These are phyloP conservation scores for Nidularia sp. DNA, from an alignment of 768 basidiomycete species.

Conservation along the genomic window DNA sequence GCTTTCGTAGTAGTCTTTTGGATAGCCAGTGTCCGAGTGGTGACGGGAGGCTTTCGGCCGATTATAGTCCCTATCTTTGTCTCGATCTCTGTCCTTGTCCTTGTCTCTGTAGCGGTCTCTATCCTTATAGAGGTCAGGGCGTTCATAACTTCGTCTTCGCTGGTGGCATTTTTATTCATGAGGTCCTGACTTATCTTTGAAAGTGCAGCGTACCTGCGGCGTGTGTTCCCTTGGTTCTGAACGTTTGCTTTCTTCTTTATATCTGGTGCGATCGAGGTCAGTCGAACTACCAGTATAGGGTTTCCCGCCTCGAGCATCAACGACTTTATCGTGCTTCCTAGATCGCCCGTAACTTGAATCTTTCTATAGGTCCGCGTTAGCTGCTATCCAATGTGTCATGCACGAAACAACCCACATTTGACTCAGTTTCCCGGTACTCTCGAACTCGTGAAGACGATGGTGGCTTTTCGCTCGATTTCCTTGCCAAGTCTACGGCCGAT, in stretches of 20 bases:
- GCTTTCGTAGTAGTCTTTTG: neutral
- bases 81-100: constrained; percentile 7
- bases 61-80: constrained; percentile 4
- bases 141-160: constrained; percentile 2
- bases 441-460: neutral
- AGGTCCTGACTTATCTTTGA: neutral
- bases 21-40: neutral
- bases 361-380: neutral
- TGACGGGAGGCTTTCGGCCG: neutral
- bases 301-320: neutral
- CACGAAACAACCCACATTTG: neutral
- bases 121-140: constrained; percentile 5
- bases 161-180: neutral
- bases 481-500: neutral
- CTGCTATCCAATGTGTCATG: neutral
- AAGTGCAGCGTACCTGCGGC: neutral
- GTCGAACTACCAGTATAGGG: neutral
- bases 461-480: neutral
- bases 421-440: neutral
- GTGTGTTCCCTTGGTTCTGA: neutral
- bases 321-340: neutral
- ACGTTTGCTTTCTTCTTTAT: neutral
- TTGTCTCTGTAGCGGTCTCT: constrained; percentile 10
- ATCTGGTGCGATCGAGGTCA: neutral
- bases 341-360: too few species aligned